Base-by-base conservation (phyloP, 768 basidiomycete genomes). In the Leccinum boreale region DNA sequence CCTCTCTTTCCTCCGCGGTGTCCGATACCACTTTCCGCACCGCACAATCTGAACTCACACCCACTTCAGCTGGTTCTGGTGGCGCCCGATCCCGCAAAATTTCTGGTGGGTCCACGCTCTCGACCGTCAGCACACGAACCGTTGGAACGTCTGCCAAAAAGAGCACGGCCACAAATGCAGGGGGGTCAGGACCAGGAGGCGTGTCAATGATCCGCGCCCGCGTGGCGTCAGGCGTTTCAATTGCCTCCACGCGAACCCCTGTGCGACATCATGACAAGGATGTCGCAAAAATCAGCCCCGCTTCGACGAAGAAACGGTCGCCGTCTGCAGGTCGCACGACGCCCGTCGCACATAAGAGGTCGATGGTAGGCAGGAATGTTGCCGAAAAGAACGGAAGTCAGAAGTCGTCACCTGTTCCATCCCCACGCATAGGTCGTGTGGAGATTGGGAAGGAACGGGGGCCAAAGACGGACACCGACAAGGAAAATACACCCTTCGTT, bases 401-500 rank as follows among this genome's bases (percentile, higher is more conserved):
- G 28, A 68, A 58, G 42, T 33, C 65, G 0, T 59, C 63, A 12
- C 53, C 65, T 2, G 8, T 15, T 0, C 65, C 63, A 5, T 63
- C 68, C 8, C 63, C 66, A 4, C 66, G 58, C n/a, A 53, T 56
- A 5, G 56, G 56, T 50, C 61, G 60, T n/a, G 23, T 52, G 14
- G 67, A 65, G n/a, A 58, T 61, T 0, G 70, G 48, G 21, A 66
- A 51, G 56, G 67, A 53, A 19, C 82, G 80, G 55, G 77, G 75
- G 23, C 63, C 75, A 24, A 81, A 79, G 47, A 75, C 9, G 0
- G 58, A 60, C 19, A 52, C 47, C 2, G 51, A 60, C 31, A 62
- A 70, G 51, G 62, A 65, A 33, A 69, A 58, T 14, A 56, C 56
- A 2, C 67, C 53, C 4, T 51, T 50, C 0, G 35, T 58, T 17